phyloP scores from a whole-genome alignment of 306 rosid species.

The Nissolia schottii region DNA sequence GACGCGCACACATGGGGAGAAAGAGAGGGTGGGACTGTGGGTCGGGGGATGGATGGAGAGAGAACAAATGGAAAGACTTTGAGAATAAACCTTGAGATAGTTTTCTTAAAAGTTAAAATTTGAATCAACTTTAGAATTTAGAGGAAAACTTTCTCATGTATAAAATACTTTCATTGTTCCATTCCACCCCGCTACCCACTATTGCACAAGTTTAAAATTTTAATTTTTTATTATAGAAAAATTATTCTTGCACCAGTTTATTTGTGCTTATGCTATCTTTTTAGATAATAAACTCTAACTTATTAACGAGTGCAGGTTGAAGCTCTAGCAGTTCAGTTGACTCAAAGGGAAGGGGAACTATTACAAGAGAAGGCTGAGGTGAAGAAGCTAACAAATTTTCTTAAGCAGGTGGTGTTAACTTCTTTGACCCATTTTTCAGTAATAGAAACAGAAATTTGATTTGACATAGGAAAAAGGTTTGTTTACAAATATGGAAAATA shows the following conservation, averaged over 20 bases:
- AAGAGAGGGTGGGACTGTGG: background rate
- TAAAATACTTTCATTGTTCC: background rate
- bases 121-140: background rate
- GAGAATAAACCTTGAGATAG: background rate
- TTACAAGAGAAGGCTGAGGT: slow-evolving; percentile 95
- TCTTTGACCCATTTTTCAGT: background rate
- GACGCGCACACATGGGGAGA: background rate
- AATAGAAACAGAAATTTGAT: background rate
- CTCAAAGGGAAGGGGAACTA: slow-evolving; percentile 64
- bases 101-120: background rate
- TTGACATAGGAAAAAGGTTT: background rate
- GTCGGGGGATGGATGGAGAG: background rate
- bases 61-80: background rate
- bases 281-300: slow-evolving; percentile 1
- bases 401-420: slow-evolving; percentile 71
- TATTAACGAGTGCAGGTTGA: slow-evolving; percentile 35
- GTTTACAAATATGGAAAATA: background rate
- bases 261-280: background rate
- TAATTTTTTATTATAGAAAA: background rate
- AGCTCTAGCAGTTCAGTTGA: slow-evolving; percentile 90
- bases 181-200: background rate
- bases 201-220: background rate
- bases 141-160: background rate
- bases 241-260: background rate
- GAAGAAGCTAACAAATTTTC: slow-evolving; percentile 89